These are phyloP conservation scores for Hamamelis virginiana DNA, from an alignment of 164 flowering plant species.

Conservation along the genomic window DNA sequence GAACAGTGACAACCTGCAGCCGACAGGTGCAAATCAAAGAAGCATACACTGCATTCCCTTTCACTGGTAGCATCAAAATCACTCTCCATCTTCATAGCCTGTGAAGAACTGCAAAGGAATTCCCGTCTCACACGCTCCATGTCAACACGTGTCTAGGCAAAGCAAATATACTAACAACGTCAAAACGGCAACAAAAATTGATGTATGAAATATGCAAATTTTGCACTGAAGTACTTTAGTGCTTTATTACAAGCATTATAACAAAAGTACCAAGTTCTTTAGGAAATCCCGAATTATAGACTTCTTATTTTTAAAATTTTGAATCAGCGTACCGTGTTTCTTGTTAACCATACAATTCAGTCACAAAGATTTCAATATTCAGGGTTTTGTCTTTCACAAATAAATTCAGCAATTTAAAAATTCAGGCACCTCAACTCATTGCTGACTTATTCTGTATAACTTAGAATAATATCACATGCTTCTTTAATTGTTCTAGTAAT, in stretches of 20 bases:
- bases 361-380: not conserved
- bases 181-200: not conserved
- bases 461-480: not conserved
- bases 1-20: constrained; percentile 79
- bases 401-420: not conserved
- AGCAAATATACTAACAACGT: constrained; percentile 10
- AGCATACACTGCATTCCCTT: constrained; percentile 69
- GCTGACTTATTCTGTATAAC: not conserved
- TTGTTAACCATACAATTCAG: not conserved
- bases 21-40: constrained; percentile 81
- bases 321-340: not conserved
- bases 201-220: not conserved
- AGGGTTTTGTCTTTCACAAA: not conserved
- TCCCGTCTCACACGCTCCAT: constrained; percentile 56
- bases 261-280: not conserved
- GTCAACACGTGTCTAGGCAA: constrained; percentile 59
- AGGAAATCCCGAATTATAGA: not conserved
- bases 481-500: not conserved
- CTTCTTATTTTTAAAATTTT: no score
- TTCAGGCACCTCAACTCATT: not conserved
- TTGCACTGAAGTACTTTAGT: not conserved
- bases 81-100: constrained; percentile 60
- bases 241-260: not conserved
- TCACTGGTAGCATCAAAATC: constrained; percentile 57
- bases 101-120: constrained; percentile 42